Base-by-base conservation (phyloP, 108 stramenopile genomes). In the Aurantiochytrium sp. region DNA sequence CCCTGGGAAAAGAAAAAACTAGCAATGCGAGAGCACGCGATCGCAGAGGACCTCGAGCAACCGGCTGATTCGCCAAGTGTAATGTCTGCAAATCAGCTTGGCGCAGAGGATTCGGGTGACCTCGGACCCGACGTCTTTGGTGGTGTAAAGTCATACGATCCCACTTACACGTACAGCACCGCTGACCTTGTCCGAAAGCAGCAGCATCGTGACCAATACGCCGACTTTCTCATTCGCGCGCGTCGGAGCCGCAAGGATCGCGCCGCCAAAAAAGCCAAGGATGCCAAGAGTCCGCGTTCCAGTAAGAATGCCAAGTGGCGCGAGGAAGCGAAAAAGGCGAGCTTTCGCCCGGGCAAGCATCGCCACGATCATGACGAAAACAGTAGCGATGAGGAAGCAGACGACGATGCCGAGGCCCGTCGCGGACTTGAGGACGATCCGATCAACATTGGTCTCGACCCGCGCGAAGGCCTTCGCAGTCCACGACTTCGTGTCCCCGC, bases 151-250 rank as follows among this genome's bases (percentile, higher is more conserved):
- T 35, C 59, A 58, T 60, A 72, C 5, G 89, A 71, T 10, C 59
- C 43, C 2, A 90, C 76, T 53, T 58, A 90, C 72, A 90, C 89
- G 18, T 90, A 59, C 76, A 44, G 44, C 12, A 44, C 58, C 19
- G 18, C 57, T 35, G 57, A 59, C 73, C 76, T 90, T 4, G 83
- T 83, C 5, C 73, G 49, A 6, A 90, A 90, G 73, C 73, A 44
- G 21, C 73, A 90, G 35, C 89, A 90, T 59, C 59, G 69, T 4
- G 69, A 87, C 73, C 64, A 87, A 59, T 90, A 90, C 58, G 83
- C 64, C 23, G 69, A 87, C 76, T 90, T 90, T 83, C 55, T 90
- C 25, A 90, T 44, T 44, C 58, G 53, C 28, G 83, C 83, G 18
- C 57, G 43, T 12, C 42, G 44, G n/a, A 60, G 58, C 35, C 29